phyloP scores from a whole-genome alignment of 352 stramenopile genomes.

The Globisporangium sylvaticum region DNA sequence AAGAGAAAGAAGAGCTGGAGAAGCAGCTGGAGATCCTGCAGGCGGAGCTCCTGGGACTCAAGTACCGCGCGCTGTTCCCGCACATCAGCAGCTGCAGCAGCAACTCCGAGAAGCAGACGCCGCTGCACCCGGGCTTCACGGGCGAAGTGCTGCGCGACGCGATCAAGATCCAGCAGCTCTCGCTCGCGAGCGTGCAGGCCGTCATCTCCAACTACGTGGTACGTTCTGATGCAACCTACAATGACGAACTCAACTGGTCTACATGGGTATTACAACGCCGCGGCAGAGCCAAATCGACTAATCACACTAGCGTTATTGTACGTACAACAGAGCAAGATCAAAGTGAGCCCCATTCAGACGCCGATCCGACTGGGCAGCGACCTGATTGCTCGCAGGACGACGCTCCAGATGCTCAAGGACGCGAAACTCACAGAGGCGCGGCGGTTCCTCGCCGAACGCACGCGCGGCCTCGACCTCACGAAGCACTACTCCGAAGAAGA shows the following conservation, averaged over 20 bases:
- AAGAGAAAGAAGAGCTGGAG: conserved; percentile 39
- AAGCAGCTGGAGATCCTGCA: conserved; percentile 27
- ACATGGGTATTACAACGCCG: too few species aligned
- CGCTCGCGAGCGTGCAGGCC: conserved; percentile 35
- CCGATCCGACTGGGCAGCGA: conserved; percentile 18
- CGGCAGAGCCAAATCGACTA: too few species aligned
- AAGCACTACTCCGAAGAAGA: conserved; percentile 19
- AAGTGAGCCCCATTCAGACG: conserved; percentile 30
- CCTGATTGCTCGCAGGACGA: not conserved
- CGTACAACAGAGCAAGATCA: not conserved
- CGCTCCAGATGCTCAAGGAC: conserved; percentile 2
- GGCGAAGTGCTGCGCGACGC: conserved; percentile 22
- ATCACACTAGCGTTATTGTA: too few species aligned
- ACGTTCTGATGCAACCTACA: not conserved
- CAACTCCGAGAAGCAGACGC: not conserved
- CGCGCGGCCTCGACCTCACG: not conserved
- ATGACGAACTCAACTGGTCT: too few species aligned
- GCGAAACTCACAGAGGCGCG: not conserved
- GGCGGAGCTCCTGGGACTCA: conserved; percentile 23
- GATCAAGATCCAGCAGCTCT: conserved; percentile 26
- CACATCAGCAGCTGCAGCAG: conserved; percentile 13
- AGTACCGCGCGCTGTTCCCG: conserved; percentile 26
- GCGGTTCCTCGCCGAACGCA: conserved; percentile 3
- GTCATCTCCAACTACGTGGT: conserved; percentile 21
- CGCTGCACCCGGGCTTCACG: conserved; percentile 17